Percentiles rank a stretch among this genome's conserved stretches.
phyloP scores from a whole-genome alignment of 1,284 basidiomycete species.

The Pseudozyma thailandica region DNA sequence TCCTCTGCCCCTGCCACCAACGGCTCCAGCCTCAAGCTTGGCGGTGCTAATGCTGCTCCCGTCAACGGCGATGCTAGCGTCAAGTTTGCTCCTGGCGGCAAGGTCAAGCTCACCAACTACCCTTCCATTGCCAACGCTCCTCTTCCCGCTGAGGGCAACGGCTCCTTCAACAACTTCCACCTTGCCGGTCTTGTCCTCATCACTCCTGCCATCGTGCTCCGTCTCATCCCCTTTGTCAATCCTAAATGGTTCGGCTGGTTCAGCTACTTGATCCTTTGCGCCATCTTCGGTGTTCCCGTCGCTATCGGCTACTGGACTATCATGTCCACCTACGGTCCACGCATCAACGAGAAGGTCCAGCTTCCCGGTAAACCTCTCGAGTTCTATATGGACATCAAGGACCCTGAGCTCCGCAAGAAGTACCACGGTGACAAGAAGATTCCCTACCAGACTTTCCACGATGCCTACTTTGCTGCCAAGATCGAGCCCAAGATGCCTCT shows the following conservation, averaged over 20 bases:
- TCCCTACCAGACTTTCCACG: conserved; percentile 96
- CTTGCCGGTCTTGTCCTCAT: conserved; percentile 75
- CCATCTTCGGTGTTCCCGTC: conserved; percentile 80
- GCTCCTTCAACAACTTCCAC: conserved; percentile 72
- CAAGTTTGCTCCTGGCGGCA: conserved; percentile 62
- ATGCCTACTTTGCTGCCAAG: conserved; percentile 96
- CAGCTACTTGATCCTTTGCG: conserved; percentile 71
- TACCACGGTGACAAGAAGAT: conserved; percentile 87
- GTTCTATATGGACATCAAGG: conserved; percentile 90
- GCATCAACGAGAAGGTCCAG: conserved; percentile 85
- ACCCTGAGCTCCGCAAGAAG: conserved; percentile 79
- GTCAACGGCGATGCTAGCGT: conserved; percentile 16
- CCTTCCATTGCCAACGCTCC: conserved; percentile 63
- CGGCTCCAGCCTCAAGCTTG: conserved; percentile 34
- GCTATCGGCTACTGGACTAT: conserved; percentile 89
- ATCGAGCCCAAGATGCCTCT: conserved; percentile 96
- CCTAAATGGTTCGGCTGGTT: conserved; percentile 64
- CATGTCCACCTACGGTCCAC: conserved; percentile 82
- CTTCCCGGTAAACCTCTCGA: conserved; percentile 81
- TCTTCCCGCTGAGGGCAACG: conserved; percentile 68
- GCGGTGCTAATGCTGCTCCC: conserved; percentile 15
- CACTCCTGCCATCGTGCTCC: conserved; percentile 62
- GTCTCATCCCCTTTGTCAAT: conserved; percentile 66
- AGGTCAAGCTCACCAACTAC: conserved; percentile 66
- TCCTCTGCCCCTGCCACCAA: conserved; percentile 6